Percentiles rank a stretch among this genome's conserved stretches.
Evolutionary conservation across 129 eudicot species (phyloP).

Genomic region (Chrysanthemum lavandulifolium): DNA sequence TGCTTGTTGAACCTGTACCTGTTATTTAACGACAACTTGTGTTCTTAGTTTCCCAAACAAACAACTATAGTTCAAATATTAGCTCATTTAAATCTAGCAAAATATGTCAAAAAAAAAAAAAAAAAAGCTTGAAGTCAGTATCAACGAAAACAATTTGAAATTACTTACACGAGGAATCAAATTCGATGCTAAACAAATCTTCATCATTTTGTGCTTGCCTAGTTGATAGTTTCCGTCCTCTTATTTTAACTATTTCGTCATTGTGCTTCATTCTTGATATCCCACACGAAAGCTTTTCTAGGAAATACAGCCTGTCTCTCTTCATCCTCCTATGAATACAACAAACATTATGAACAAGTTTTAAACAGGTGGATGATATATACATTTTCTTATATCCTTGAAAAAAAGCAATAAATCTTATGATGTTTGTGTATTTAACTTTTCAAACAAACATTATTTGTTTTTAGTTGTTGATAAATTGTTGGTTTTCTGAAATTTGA

Average conservation of each 20-base stretch:
- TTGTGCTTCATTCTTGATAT: constrained; percentile 49
- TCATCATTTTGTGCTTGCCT: constrained; percentile 25
- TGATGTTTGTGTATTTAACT: neutral
- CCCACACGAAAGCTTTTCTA: constrained; percentile 51
- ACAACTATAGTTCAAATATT: neutral
- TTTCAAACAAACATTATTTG: neutral
- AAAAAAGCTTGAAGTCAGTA: neutral
- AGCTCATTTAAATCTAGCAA: too few species aligned
- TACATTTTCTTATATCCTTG: neutral
- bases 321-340: constrained; percentile 37
- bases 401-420: neutral
- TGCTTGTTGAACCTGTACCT: constrained; percentile 32
- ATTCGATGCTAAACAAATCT: constrained; percentile 47
- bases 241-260: constrained; percentile 33
- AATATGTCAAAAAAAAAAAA: too few species aligned
- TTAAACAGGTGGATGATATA: neutral
- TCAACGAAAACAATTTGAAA: neutral
- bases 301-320: constrained; percentile 31
- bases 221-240: constrained; percentile 34
- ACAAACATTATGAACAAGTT: neutral
- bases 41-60: neutral
- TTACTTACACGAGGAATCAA: constrained; percentile 39
- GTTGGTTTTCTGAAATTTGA: neutral
- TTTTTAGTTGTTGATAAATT: neutral
- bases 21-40: neutral